Percentiles rank a stretch among this genome's conserved stretches.
These are phyloP conservation scores for Strobilomyces echinocephalus DNA, from an alignment of 768 basidiomycete genomes.

Conservation along the genomic window DNA sequence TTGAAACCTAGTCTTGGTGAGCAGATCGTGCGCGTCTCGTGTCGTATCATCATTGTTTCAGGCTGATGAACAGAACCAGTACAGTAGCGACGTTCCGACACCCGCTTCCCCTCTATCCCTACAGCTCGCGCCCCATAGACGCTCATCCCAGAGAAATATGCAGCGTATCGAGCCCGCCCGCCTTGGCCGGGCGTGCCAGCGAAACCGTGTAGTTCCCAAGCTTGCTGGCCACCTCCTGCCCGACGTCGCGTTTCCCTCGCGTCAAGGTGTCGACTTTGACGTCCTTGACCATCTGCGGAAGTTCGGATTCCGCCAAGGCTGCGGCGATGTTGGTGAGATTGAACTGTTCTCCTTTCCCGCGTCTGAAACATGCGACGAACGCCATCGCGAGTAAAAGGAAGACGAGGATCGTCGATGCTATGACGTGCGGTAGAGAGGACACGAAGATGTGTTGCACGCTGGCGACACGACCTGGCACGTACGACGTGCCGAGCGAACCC, in stretches of 20 bases:
- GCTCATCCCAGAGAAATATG: constrained; percentile 1
- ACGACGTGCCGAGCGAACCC: constrained; percentile 8
- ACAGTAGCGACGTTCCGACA: no score
- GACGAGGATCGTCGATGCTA: constrained; percentile 5
- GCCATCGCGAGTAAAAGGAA: constrained; percentile 1
- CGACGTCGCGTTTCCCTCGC: background rate
- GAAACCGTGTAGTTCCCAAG: constrained; percentile 7
- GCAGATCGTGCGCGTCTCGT: no score
- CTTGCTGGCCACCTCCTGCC: constrained; percentile 3
- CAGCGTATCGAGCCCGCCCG: constrained; percentile 2
- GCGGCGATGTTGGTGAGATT: constrained; percentile 12
- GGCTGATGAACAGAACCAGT: no score
- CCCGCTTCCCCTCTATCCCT: no score
- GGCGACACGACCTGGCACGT: constrained; percentile 15
- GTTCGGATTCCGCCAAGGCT: constrained; percentile 7
- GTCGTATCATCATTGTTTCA: no score
- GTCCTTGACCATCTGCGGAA: constrained; percentile 3
- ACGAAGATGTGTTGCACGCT: constrained; percentile 9
- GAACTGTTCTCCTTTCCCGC: constrained; percentile 10
- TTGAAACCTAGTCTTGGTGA: no score
- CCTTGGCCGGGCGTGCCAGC: background rate
- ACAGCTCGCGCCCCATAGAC: background rate
- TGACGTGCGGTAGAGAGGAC: constrained; percentile 11
- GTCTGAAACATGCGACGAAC: constrained; percentile 4
- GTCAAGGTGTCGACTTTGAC: background rate